Evolutionary conservation across 305 asterid genomes (phyloP).

Genomic region (Solanum hybrid): DNA sequence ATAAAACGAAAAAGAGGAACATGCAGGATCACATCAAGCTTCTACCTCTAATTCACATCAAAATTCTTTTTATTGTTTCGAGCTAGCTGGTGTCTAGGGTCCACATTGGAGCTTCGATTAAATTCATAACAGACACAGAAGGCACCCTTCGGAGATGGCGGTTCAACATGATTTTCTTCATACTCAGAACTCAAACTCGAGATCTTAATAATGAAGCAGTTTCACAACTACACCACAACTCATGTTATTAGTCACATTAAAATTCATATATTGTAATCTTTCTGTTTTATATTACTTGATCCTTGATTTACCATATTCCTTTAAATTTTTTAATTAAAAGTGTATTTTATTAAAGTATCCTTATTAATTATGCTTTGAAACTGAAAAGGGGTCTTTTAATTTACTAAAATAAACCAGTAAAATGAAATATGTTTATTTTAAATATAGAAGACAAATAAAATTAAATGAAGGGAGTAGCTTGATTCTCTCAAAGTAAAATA

Average conservation of each 20-base stretch:
- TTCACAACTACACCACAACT: too few relatives aligned
- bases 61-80: too few relatives aligned
- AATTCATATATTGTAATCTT: background rate
- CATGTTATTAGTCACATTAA: background rate
- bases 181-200: background rate
- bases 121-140: background rate
- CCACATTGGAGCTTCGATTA: fast-evolving
- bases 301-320: background rate
- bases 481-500: background rate
- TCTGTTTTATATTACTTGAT: background rate
- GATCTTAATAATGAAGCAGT: background rate
- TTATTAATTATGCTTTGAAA: too few relatives aligned
- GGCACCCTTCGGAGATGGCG: background rate
- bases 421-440: too few relatives aligned
- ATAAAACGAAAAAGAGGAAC: background rate
- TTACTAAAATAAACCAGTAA: too few relatives aligned
- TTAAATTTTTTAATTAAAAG: too few relatives aligned
- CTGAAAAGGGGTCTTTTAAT: background rate
- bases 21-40: background rate
- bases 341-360: background rate
- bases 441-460: background rate
- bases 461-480: background rate
- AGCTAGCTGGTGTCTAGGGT: background rate
- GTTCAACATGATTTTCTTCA: background rate
- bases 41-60: background rate